A percentile compares a stretch with the other conserved stretches of the same genome.
These are phyloP conservation scores for Camellia granthamiana DNA, from an alignment of 148 eudicot species.

Conservation along the genomic window DNA sequence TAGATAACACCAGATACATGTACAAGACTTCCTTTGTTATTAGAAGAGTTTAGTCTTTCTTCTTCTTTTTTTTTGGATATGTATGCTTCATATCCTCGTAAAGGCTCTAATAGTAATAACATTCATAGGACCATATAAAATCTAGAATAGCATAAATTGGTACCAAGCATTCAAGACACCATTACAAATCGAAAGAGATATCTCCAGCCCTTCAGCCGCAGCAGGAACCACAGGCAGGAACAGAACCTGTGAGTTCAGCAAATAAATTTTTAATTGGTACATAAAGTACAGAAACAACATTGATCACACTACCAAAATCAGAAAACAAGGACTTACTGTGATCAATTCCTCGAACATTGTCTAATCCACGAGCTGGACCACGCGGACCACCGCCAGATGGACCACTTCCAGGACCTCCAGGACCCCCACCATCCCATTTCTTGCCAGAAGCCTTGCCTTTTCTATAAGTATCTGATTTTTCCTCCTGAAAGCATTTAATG, in stretches of 20 bases:
- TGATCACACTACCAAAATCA: not conserved
- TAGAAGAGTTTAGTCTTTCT: too few species aligned
- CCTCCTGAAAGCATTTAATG: slow-evolving; percentile 51
- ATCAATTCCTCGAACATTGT: slow-evolving; percentile 67
- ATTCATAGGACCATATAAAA: not conserved
- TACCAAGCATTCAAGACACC: not conserved
- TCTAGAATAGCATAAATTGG: not conserved
- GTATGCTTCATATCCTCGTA: too few species aligned
- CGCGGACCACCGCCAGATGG: slow-evolving; percentile 91
- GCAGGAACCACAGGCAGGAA: slow-evolving; percentile 97
- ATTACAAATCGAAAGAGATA: not conserved
- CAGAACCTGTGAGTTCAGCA: slow-evolving; percentile 46
- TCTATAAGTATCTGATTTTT: slow-evolving; percentile 77
- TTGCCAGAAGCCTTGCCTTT: slow-evolving; percentile 73
- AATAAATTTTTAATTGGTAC: slow-evolving; percentile 8
- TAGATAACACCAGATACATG: not conserved
- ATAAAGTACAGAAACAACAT: not conserved
- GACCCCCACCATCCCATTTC: slow-evolving; percentile 98
- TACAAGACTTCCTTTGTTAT: not conserved
- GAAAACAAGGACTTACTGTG: slow-evolving; percentile 61
- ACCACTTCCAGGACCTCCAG: slow-evolving; percentile 84
- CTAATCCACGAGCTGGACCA: slow-evolving; percentile 86
- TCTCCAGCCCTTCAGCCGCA: slow-evolving; percentile 38
- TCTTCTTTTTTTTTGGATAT: too few species aligned
- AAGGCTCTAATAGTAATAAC: not conserved